Percentiles rank a stretch among this genome's conserved stretches.
Evolutionary conservation across 1,139 yeast genomes (phyloP).

Genomic region (Debaryomycetaceae sp.): DNA sequence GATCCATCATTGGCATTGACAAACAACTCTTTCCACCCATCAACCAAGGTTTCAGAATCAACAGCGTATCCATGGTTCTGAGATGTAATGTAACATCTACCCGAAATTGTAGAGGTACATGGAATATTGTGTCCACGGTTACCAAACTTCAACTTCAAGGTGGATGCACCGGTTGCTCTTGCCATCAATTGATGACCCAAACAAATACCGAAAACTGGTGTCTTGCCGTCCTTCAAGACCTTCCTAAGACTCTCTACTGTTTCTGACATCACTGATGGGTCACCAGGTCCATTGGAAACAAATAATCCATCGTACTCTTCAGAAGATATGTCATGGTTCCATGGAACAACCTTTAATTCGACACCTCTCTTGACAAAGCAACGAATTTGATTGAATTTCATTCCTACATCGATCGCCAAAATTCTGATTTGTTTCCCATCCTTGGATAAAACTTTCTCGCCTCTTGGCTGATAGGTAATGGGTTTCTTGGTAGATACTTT

Average conservation of each 20-base stretch:
- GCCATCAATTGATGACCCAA: conserved; percentile 97
- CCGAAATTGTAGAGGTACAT: conserved; percentile 87
- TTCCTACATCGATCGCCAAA: conserved; percentile 93
- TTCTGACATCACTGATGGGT: conserved; percentile 79
- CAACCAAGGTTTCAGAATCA: conserved; percentile 67
- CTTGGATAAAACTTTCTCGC: conserved; percentile 51
- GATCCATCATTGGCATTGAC: conserved; percentile 97
- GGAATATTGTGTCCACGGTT: conserved; percentile 99
- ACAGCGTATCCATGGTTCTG: conserved; percentile 99
- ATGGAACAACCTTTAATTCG: conserved; percentile 92
- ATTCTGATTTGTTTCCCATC: conserved; percentile 79
- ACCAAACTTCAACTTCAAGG: conserved; percentile 93
- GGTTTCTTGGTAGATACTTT: conserved; percentile 81
- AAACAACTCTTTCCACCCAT: conserved; percentile 91
- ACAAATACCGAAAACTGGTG: conserved; percentile 96
- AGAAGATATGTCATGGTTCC: conserved; percentile 79
- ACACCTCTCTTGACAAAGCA: conserved; percentile 96
- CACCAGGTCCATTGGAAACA: conserved; percentile 99
- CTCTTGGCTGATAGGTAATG: conserved; percentile 56
- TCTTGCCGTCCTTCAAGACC: conserved; percentile 58
- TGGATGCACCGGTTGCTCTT: conserved; percentile 91
- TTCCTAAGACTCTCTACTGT: conserved; percentile 57
- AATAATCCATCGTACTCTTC: conserved; percentile 92
- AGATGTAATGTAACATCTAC: conserved; percentile 97
- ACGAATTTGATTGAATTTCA: conserved; percentile 96